Evolutionary conservation across 2,329 filamentous ascomycete species (phyloP), one percentile per base, ranked within the genome.

Genomic region (Claviceps arundinis): DNA sequence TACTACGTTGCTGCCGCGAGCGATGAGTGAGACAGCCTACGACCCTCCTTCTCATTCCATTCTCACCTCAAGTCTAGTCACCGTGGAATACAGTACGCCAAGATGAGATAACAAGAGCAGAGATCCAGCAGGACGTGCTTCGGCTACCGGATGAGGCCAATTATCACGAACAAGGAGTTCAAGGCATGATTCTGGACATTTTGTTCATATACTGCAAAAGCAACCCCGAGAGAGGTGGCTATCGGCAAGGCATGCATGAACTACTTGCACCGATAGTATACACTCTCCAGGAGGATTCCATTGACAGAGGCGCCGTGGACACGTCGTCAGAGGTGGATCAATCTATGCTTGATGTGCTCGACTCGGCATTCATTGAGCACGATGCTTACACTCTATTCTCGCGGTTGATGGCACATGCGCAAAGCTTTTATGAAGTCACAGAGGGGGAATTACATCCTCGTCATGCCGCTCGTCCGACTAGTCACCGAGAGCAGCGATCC

Each of bases 161-260:
- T 64, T 98, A 97, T 62, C 89, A 90, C 53, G 80, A 90, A 59
- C 79, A 84, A 13, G 71, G 76, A 14, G 87, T 87, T 1, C 93
- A 97, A 65, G 76, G 75, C 43, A 86, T 88, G 67, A 83, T 98
- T 60, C 71, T 94, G 37, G 87, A 98, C 63, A 82, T 96, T 37
- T 74, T 98, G 37, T 98, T 97, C 67, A 79, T 98, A 58, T 97
- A 90, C 69, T 93, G 89, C 70, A 97, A 95, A 67, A 77, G 94
- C 50, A 88, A 97, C 62, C 88, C 88, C 1, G 82, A 85, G 58
- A 77, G 89, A 51, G 89, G 89, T 16, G 89, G 81, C 17, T 98
- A 98, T 65, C 82, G 93, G n/a, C 93, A 98, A 70, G 93, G 93
- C 11, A 98, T 98, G 91, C 93, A 98, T 65, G 93, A 98, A 68